phyloP scores from a whole-genome alignment of 345 rosid genomes.

The Corchorus capsularis region DNA sequence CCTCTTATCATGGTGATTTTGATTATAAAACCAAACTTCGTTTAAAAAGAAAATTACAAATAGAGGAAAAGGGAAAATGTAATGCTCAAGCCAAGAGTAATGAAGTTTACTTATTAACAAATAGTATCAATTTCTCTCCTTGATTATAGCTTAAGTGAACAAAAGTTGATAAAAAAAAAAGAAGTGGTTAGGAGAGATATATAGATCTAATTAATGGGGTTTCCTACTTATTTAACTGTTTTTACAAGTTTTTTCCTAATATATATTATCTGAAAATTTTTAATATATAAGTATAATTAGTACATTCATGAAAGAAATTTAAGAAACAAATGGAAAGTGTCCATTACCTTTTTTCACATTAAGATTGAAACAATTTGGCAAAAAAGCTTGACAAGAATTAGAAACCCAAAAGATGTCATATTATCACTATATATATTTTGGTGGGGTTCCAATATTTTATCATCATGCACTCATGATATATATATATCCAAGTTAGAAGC shows the following conservation, averaged over 20 bases:
- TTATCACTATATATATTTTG: not conserved
- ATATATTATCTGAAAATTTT: not conserved
- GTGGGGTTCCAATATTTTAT: not conserved
- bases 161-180: conserved; percentile 1
- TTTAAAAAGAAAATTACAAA: too few relatives aligned
- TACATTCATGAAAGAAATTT: too few relatives aligned
- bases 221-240: not conserved
- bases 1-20: not conserved
- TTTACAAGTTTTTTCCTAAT: not conserved
- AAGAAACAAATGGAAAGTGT: too few relatives aligned
- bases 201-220: too few relatives aligned
- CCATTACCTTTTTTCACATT: not conserved
- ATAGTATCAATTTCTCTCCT: conserved; percentile 10
- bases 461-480: not conserved
- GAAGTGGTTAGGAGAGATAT: not conserved
- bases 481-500: not conserved
- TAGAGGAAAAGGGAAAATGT: not conserved
- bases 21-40: not conserved
- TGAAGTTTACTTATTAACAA: not conserved
- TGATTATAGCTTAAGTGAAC: conserved; percentile 4
- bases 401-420: not conserved
- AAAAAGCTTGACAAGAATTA: not conserved
- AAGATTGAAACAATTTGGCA: not conserved
- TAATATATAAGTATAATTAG: too few relatives aligned
- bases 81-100: not conserved